Conservation (phyloP, 805 yeast genomes). For the Metschnikowia lochheadii region DNA sequence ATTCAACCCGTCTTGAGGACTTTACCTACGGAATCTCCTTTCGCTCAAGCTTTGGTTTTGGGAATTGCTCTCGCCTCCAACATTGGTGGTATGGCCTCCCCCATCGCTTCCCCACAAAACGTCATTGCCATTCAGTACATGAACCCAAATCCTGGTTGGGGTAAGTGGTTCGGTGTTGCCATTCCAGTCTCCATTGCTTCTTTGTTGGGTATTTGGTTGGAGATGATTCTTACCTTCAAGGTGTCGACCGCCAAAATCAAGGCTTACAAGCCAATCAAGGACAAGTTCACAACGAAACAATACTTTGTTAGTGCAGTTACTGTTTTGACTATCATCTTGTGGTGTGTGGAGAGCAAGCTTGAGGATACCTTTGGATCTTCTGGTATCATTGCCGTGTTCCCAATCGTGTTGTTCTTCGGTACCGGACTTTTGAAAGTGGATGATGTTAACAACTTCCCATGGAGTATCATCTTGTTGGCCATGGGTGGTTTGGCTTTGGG, state of each 20-base stretch:
- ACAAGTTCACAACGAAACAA: slow-evolving; percentile 67
- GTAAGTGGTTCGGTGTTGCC: slow-evolving; percentile 87
- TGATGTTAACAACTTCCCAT: slow-evolving; percentile 91
- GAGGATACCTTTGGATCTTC: slow-evolving; percentile 81
- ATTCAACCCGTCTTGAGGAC: slow-evolving; percentile 87
- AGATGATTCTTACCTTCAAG: slow-evolving; percentile 63
- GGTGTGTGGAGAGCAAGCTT: slow-evolving; percentile 84
- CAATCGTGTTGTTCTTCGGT: slow-evolving; percentile 88
- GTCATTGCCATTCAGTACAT: slow-evolving; percentile 84
- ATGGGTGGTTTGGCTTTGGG: slow-evolving; percentile 98
- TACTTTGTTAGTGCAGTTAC: slow-evolving; percentile 71
- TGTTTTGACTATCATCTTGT: slow-evolving; percentile 66
- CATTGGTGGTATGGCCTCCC: slow-evolving; percentile 95
- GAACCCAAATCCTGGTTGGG: slow-evolving; percentile 80
- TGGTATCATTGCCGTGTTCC: slow-evolving; percentile 93
- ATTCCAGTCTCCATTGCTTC: slow-evolving; percentile 72
- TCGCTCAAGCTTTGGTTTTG: slow-evolving; percentile 77
- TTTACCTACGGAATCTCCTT: slow-evolving; percentile 70
- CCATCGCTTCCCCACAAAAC: slow-evolving; percentile 96
- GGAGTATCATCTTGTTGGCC: slow-evolving; percentile 94
- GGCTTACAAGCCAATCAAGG: slow-evolving; percentile 57
- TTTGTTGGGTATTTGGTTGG: slow-evolving; percentile 66
- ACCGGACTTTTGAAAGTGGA: slow-evolving; percentile 82
- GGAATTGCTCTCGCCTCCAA: slow-evolving; percentile 94
- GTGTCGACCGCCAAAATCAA: slow-evolving; percentile 50